Evolutionary conservation across 1,284 basidiomycete genomes (phyloP), one percentile per base, ranked within the genome.

Genomic region (Inonotus hispidus): DNA sequence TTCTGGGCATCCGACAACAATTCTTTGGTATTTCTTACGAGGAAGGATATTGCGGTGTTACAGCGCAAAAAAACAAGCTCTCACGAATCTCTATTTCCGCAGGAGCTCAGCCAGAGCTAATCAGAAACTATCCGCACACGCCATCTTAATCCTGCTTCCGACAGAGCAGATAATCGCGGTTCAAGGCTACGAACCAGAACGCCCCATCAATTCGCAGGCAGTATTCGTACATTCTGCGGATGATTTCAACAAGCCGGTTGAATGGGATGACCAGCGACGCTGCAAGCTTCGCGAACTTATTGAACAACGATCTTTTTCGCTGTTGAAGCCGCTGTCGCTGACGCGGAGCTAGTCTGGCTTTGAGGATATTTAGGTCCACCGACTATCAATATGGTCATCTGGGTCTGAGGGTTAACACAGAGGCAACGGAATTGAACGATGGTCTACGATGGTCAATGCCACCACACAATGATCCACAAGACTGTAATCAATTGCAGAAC

Each of bases 1-100:
- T 39, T 57, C 2, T 66, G 66, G 65, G 62, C 62, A 23, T 46
- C 63, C 23, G 66, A 66, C 38, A 64, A 59, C 55, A 64, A 64
- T 23, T 56, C 53, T 19, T 11, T 64, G 4, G n/a, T 65, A 2
- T 58, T 37, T 39, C 27, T 29, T 7, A n/a, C 29, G 57, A 35
- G 45, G 16, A 39, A 52, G 2, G 21, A 56, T 7, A 21, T 47
- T 21, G 39, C 46, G 19, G 49, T 53, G n/a, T 61, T 39, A 21
- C n/a, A 14, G 35, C 16, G 29, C 55, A 63, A 19, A 29, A 37
- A 5, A 38, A 21, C 23, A 23, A 46, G n/a, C 49, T 65, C n/a
- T 8, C 58, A 21, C 38, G 55, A 3, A 58, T 63, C 25, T 45
- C 45, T 29, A n/a, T 47, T 43, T 25, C 38, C 35, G 25, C 16